Evolutionary conservation across 768 basidiomycete genomes (phyloP), one percentile per base, ranked within the genome.

Genomic region (Termitomyces sp.): DNA sequence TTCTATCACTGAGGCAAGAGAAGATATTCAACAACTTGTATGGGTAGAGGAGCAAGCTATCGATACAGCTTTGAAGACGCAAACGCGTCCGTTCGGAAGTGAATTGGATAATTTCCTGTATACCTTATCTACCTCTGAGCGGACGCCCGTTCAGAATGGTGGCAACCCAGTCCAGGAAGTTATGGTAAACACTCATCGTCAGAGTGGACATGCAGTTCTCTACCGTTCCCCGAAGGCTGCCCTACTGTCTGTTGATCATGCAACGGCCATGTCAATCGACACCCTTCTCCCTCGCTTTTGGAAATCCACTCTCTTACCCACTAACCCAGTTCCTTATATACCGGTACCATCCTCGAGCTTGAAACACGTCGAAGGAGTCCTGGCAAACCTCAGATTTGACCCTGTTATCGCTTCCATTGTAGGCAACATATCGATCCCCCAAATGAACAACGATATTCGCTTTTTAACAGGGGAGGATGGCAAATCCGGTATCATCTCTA

Each of bases 391-490:
- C 54, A 80, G 78, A 65, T 94, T 92, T 67, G 77, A 90, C 64
- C 83, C 91, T 10, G 72, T 76, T 51, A 72, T 95, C 49, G 85
- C 90, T 16, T 74, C 80, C 37, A 75, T 90, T 56, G 82, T 94
- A 26, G 79, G 82, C 57, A 84, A 85, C 51, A 78, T 96, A 55
- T 88, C 87, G 31, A 62, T 87, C 15, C 69, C 79, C 10, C 80
- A 84, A 63, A 82, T 96, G 73, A 75, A 76, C 57, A 77, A 81
- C 44, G 88, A 92, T 69, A 79, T 94, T 47, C 81, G 85, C 52
- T 94, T 84, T 68, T 83, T 97, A 57, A 93, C 94, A 0, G 93
- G 92, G 50, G 94, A 97, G 69, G 85, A 87, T 63, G 77, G 73
- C n/a, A 70, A 72, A 42, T 91, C 89, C 9, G 82, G 82, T 12